Conservation (phyloP, 1,284 basidiomycete genomes). For the Garcileccinum viscosum region DNA sequence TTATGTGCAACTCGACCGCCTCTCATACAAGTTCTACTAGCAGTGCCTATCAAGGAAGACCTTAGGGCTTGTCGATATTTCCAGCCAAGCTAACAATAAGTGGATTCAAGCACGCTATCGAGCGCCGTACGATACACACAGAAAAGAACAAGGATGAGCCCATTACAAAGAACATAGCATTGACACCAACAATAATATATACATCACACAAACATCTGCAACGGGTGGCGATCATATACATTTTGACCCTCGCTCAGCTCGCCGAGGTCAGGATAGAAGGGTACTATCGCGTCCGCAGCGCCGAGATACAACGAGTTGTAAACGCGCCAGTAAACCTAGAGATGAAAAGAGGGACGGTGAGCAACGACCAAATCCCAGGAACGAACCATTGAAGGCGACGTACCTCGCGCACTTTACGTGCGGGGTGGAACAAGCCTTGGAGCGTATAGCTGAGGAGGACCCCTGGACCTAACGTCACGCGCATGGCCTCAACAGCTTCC, state of each 20-base stretch:
- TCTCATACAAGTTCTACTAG: no score
- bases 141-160: not conserved
- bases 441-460: conserved; percentile 88
- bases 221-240: conserved; percentile 83
- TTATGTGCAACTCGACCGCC: no score
- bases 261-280: conserved; percentile 91
- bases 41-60: no score
- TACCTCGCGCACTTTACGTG: conserved; percentile 94
- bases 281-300: conserved; percentile 88
- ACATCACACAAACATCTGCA: conserved; percentile 79
- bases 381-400: conserved; percentile 22
- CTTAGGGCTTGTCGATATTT: no score
- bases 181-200: not conserved
- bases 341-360: not conserved
- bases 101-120: no score
- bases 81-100: no score
- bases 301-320: conserved; percentile 93
- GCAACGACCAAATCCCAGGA: not conserved
- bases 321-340: conserved; percentile 83
- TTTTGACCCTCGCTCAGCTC: conserved; percentile 90
- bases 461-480: conserved; percentile 93
- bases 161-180: not conserved
- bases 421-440: conserved; percentile 96
- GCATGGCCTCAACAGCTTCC: conserved; percentile 97
- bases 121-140: not conserved